A percentile compares a stretch with the other conserved stretches of the same genome.
Conservation (phyloP, 129 eudicot genomes). For the Flaveria brownii region DNA sequence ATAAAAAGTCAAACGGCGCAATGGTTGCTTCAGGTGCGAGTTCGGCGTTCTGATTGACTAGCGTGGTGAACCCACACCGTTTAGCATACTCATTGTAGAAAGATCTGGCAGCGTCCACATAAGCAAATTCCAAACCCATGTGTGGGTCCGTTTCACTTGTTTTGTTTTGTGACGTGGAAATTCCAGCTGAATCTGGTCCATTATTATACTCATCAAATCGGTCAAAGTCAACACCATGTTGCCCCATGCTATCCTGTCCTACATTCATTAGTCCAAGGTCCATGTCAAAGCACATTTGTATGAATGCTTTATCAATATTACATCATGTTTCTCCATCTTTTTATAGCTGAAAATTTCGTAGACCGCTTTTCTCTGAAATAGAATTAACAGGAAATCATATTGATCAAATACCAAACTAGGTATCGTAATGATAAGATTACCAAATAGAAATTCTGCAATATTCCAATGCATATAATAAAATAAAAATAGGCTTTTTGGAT, state of each 20-base stretch:
- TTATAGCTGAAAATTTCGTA: constrained; percentile 16
- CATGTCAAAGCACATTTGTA: constrained; percentile 33
- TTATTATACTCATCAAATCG: constrained; percentile 47
- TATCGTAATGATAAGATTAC: constrained; percentile 10
- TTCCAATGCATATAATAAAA: neutral
- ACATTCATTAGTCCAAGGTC: constrained; percentile 47
- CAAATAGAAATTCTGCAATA: constrained; percentile 11
- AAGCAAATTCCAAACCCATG: constrained; percentile 70
- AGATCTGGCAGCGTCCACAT: constrained; percentile 60
- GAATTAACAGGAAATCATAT: neutral
- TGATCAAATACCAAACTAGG: constrained; percentile 18
- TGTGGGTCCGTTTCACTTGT: constrained; percentile 48
- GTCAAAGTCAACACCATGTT: constrained; percentile 47
- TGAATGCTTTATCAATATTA: constrained; percentile 14
- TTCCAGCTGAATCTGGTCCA: constrained; percentile 43
- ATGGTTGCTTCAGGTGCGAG: constrained; percentile 40
- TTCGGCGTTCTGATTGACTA: constrained; percentile 35
- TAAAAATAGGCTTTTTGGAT: neutral
- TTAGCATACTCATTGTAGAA: constrained; percentile 79
- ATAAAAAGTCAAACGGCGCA: constrained; percentile 41
- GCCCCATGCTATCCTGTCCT: constrained; percentile 54
- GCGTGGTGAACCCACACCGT: constrained; percentile 56
- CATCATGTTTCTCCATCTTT: constrained; percentile 22
- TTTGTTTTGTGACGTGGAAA: constrained; percentile 43
- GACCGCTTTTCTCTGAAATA: neutral